Percentiles rank a stretch among this genome's conserved stretches.
phyloP scores from a whole-genome alignment of 768 basidiomycete genomes.

The Leccinum variicolor region DNA sequence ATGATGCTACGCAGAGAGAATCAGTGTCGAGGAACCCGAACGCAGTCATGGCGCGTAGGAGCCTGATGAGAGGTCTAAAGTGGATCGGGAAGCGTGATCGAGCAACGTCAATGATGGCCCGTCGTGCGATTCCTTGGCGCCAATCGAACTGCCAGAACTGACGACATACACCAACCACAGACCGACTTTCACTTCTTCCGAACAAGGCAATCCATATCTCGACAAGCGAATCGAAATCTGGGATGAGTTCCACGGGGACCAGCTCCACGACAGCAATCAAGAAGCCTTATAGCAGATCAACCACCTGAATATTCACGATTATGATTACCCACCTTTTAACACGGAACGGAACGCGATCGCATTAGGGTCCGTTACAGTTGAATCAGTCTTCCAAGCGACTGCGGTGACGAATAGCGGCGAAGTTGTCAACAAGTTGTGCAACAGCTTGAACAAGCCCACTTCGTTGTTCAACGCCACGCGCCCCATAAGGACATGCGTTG shows the following conservation, averaged over 20 bases:
- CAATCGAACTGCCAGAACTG: constrained; percentile 86
- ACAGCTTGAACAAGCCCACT: constrained; percentile 55
- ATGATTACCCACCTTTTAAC: constrained; percentile 62
- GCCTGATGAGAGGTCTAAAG: constrained; percentile 60
- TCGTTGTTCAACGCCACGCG: constrained; percentile 54
- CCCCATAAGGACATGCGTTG: constrained; percentile 54
- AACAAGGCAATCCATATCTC: constrained; percentile 80
- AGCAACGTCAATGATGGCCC: constrained; percentile 80
- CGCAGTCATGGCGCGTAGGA: constrained; percentile 76
- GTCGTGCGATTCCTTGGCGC: constrained; percentile 60
- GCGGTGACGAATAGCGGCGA: constrained; percentile 78
- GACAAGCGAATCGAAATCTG: constrained; percentile 66
- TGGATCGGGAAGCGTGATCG: constrained; percentile 83
- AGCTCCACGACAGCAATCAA: constrained; percentile 72
- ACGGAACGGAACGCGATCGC: constrained; percentile 78
- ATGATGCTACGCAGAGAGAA: constrained; percentile 47
- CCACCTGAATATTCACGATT: not conserved
- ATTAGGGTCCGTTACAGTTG: constrained; percentile 71
- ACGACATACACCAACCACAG: constrained; percentile 64
- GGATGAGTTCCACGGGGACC: constrained; percentile 71
- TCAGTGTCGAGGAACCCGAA: constrained; percentile 76
- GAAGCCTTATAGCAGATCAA: constrained; percentile 50
- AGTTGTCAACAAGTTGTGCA: constrained; percentile 56
- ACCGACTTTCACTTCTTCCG: constrained; percentile 61
- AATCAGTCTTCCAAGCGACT: constrained; percentile 64